Base-by-base conservation (phyloP, 139 green algal species). In the Picochlorum sp. region DNA sequence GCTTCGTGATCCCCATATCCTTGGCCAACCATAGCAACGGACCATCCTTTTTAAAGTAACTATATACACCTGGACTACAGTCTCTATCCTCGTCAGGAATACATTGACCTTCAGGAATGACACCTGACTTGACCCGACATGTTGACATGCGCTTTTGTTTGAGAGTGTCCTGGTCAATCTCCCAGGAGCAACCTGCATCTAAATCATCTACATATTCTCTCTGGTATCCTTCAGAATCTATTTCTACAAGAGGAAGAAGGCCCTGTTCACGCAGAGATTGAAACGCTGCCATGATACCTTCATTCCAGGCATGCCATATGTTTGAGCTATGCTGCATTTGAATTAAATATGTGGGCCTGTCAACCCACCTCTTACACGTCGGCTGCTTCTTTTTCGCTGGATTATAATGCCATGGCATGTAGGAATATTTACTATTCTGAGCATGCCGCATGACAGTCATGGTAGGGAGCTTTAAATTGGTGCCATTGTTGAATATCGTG, bases 251-350 rank as follows among this genome's bases (percentile, higher is more conserved):
- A 21, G 72, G 72, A 64, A 78, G 72, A 24, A 59, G 20, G 7
- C 72, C 72, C 30, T 70, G 61, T 46, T 78, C 72, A 6, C 72
- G 49, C 50, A 78, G 44, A 9, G 72, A 73, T 60, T 78, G 66
- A 60, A 78, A 78, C 1, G 52, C 59, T 10, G 58, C 60, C 66
- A 74, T 69, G 1, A 78, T 52, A 23, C 65, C 72, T 51, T 78
- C 72, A n/a, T 69, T 74, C 56, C 50, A 73, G 8, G 44, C 67
- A 62, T 78, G 72, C 72, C 72, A 78, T 49, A 69, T 65, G 56
- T 78, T 78, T 52, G 59, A 74, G 37, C 59, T 69, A 4, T 66
- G 37, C 28, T 56, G 66, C 24, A 70, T 59, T 54, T 74, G 62
- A 52, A 78, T 21, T 8, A 78, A 45, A 54, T 71, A 78, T 4